Percentiles rank a stretch among this genome's conserved stretches.
Evolutionary conservation across 192 early-diverging fungal species (phyloP).

Genomic region (Coemansia sp.): DNA sequence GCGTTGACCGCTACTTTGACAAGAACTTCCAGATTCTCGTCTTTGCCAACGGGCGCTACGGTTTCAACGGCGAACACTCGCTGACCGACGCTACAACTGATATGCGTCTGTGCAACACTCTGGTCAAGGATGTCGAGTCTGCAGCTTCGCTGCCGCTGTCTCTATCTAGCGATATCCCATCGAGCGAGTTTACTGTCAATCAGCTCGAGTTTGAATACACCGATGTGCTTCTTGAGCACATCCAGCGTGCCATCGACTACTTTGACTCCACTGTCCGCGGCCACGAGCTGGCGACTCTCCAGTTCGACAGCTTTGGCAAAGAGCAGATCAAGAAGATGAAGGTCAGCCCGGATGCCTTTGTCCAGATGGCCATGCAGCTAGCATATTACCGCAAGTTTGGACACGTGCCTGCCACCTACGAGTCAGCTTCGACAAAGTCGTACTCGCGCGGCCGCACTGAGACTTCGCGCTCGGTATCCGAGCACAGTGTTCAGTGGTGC

Average conservation of each 20-base stretch:
- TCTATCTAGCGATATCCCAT: slow-evolving; percentile 25
- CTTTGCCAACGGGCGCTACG: slow-evolving; percentile 78
- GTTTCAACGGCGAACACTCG: slow-evolving; percentile 72
- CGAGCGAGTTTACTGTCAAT: slow-evolving; percentile 33
- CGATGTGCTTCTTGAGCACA: slow-evolving; percentile 47
- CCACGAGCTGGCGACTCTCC: slow-evolving; percentile 65
- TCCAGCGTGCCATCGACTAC: slow-evolving; percentile 57
- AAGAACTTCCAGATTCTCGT: slow-evolving; percentile 76
- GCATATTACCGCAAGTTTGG: slow-evolving; percentile 65
- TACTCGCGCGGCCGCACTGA: slow-evolving; percentile 72
- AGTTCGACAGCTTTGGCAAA: slow-evolving; percentile 73
- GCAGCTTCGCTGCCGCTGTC: too few relatives aligned
- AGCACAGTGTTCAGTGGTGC: slow-evolving; percentile 57
- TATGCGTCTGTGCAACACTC: slow-evolving; percentile 65
- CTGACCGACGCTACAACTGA: slow-evolving; percentile 80
- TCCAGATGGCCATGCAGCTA: slow-evolving; percentile 77
- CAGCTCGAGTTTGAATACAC: slow-evolving; percentile 55
- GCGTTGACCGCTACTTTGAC: slow-evolving; percentile 74
- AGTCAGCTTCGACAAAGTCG: slow-evolving; percentile 66
- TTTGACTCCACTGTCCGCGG: slow-evolving; percentile 65
- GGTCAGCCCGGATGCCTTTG: slow-evolving; percentile 66
- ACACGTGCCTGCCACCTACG: slow-evolving; percentile 65
- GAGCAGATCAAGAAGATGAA: slow-evolving; percentile 62
- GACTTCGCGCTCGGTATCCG: slow-evolving; percentile 71
- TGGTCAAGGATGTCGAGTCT: slow-evolving; percentile 58